Evolutionary conservation across 78 protist genomes (phyloP), one percentile per base, ranked within the genome.

Genomic region (Trichosphaerium sp.): DNA sequence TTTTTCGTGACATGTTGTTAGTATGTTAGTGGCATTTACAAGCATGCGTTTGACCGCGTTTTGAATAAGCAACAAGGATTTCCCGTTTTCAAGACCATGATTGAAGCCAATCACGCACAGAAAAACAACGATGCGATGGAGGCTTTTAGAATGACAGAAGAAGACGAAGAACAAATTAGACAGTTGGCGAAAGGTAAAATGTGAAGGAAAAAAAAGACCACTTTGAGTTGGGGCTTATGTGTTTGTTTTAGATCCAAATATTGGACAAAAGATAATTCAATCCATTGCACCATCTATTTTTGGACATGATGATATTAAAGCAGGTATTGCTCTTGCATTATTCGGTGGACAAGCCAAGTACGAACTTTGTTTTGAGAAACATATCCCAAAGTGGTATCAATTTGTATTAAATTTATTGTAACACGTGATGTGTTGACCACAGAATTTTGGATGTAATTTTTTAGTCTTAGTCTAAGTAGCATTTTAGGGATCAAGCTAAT

Each of bases 241-340:
- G 21, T 47, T 21, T 47, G 51, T 47, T 47, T 47, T n/a, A 47
- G 21, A 47, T 47, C 21, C 51, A 47, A 21, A 47, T 47, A n/a
- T 47, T 40, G n/a, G n/a, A n/a, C 26, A 69, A 43, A 61, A 73
- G 72, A 82, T 97, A 69, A 6, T 93, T 47, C n/a, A 54, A 26
- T 79, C 94, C 34, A 83, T 97, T n/a, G 99, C 98, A 15, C 99
- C 99, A 0, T 87, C 98, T 12, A 96, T 97, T 70, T 89, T 71
- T 74, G 99, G 99, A 37, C 94, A 92, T 75, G 92, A 82, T 18
- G 89, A 96, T 75, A 78, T 96, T 80, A 97, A 97, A 80, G 72
- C 62, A 21, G 98, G 94, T 12, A 4, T 97, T 18, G 97, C 97
- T 14, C 71, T 92, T 52, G 62, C 98, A 15, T 40, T 97, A 69